Evolutionary conservation across 2,329 filamentous ascomycete species (phyloP).

Genomic region (Neonectria magnoliae): DNA sequence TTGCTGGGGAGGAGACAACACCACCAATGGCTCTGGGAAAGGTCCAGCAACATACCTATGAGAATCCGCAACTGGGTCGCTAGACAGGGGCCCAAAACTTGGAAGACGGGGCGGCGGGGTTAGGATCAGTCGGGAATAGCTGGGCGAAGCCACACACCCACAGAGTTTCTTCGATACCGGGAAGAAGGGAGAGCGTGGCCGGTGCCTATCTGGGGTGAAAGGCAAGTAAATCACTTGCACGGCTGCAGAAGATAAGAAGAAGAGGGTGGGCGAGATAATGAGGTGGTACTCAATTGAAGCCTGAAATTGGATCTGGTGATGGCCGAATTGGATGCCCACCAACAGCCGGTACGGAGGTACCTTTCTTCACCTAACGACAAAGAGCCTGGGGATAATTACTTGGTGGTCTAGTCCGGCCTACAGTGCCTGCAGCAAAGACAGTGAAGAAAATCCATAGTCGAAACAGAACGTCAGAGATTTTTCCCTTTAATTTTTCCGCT

Average conservation of each 20-base stretch:
- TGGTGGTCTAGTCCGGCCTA: not conserved
- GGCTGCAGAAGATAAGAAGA: not conserved
- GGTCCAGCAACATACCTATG: conserved; percentile 11
- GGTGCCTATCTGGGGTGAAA: conserved; percentile 8
- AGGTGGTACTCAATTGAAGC: not conserved
- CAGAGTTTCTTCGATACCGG: not conserved
- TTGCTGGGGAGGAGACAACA: not conserved
- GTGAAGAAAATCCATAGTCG: conserved; percentile 2
- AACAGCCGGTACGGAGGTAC: not conserved
- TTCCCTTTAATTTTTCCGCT: conserved; percentile 2
- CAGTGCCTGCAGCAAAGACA: conserved; percentile 13
- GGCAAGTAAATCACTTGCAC: not conserved
- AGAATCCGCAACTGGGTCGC: not conserved
- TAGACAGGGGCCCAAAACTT: conserved; percentile 20
- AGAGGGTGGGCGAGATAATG: conserved; percentile 11
- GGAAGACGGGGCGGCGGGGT: conserved; percentile 7
- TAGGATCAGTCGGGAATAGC: not conserved
- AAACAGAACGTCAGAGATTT: conserved; percentile 9
- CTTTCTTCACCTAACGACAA: not conserved
- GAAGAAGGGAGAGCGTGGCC: not conserved
- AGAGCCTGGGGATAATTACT: not conserved
- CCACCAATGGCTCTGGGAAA: not conserved
- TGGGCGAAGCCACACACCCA: not conserved
- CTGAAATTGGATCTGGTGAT: not conserved
- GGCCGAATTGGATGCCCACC: not conserved